A percentile compares a stretch with the other conserved stretches of the same genome.
These are phyloP conservation scores for Polyporus tsugae DNA, from an alignment of 1,284 basidiomycete genomes.

Conservation along the genomic window DNA sequence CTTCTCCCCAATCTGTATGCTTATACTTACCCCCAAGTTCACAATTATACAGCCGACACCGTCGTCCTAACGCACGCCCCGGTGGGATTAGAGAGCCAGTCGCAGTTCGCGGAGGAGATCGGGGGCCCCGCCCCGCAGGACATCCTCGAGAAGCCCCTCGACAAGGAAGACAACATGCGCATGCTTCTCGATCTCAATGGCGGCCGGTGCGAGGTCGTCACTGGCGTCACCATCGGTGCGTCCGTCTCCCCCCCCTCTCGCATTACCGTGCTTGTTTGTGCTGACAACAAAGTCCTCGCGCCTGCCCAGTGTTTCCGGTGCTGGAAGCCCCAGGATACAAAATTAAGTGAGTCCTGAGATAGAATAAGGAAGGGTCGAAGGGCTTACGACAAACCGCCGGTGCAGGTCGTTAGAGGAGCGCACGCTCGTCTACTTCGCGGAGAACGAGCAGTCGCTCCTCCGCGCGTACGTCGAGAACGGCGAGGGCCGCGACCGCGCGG, in stretches of 20 bases:
- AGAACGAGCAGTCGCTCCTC: slow-evolving; percentile 72
- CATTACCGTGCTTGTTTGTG: too few relatives aligned
- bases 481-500: slow-evolving; percentile 92
- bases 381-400: too few relatives aligned
- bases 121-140: slow-evolving; percentile 56
- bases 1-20: not conserved
- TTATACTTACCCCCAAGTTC: not conserved
- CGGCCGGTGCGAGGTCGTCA: slow-evolving; percentile 89
- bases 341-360: slow-evolving; percentile 63
- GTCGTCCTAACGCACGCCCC: slow-evolving; percentile 86
- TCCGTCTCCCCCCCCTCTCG: slow-evolving; percentile 7
- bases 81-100: slow-evolving; percentile 60
- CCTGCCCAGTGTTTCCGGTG: slow-evolving; percentile 76
- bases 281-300: not conserved
- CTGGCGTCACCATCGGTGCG: slow-evolving; percentile 84
- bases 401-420: slow-evolving; percentile 88
- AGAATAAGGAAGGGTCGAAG: too few relatives aligned
- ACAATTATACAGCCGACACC: slow-evolving; percentile 77
- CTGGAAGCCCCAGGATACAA: slow-evolving; percentile 88
- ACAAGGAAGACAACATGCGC: slow-evolving; percentile 85
- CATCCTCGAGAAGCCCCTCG: slow-evolving; percentile 88
- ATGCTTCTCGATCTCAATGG: slow-evolving; percentile 93
- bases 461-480: slow-evolving; percentile 89
- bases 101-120: slow-evolving; percentile 54
- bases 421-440: slow-evolving; percentile 82